Base-by-base conservation (phyloP, 176 grass and related monocot species). In the Musa itinerans region DNA sequence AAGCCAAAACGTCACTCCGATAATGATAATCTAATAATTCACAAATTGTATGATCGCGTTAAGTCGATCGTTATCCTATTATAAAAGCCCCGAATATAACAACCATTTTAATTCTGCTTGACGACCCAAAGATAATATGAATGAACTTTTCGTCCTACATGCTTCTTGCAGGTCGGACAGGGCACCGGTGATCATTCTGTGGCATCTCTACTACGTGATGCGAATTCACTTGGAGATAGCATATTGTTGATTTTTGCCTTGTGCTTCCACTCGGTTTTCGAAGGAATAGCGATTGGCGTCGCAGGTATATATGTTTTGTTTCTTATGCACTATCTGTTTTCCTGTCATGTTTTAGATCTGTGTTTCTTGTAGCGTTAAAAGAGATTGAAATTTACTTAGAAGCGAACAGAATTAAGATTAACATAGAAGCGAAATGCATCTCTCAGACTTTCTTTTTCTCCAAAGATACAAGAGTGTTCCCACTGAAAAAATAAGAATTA, bases 211-310 rank as follows among this genome's bases (percentile, higher is more conserved):
- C 75, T 98, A 26, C 73, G 81, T 9, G 80, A 91, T 62, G 90
- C 94, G 7, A 87, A 78, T 84, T 87, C 88, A 8, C 9, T 93
- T 14, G 94, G 94, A 50, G 94, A 98, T 73, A 89, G 88, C 82
- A 19, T 98, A 29, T 79, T 93, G 72, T 82, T 98, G 87, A 93
- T 93, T 57, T 79, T 79, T 3, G 94, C 90, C 22, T 82, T 98
- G 80, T 98, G 94, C 63, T 98, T 98, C 81, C 94, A 98, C 78
- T 98, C 94, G 51, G 90, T 98, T 78, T 98, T 98, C 74, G 94
- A 98, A 76, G 94, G 94, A 72, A 91, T 98, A 50, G 94, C 94
- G 81, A 93, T 98, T 57, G 94, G 94, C 52, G 82, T 98, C 72
- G 83, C 94, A 11, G 86, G 90, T 98, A 84, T 81, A 68, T 81